These are phyloP conservation scores for Hypoxylon sp. DNA, from an alignment of 2,329 filamentous ascomycete species.

Conservation along the genomic window DNA sequence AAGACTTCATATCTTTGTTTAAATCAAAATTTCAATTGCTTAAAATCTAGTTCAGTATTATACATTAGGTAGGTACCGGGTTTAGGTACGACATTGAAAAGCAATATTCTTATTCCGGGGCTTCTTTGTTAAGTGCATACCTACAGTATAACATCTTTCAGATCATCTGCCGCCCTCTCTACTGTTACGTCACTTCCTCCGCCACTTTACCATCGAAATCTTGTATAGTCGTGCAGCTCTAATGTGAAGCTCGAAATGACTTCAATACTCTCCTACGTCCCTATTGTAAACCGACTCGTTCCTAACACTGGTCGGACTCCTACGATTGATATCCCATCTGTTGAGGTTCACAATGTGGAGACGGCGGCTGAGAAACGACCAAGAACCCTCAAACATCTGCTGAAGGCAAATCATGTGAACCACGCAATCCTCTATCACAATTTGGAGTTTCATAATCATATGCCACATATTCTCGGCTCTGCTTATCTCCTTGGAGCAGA, in stretches of 20 bases:
- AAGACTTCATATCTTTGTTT: background rate
- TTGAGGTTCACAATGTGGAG: slow-evolving; percentile 85
- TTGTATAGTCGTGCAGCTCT: slow-evolving; percentile 23
- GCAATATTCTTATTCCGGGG: slow-evolving; percentile 3
- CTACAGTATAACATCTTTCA: slow-evolving; percentile 12
- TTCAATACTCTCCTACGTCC: slow-evolving; percentile 61
- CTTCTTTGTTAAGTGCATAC: slow-evolving; percentile 28
- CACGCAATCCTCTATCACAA: slow-evolving; percentile 86
- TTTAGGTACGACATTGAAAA: background rate
- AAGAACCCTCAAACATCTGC: slow-evolving; percentile 87
- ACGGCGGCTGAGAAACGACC: slow-evolving; percentile 82
- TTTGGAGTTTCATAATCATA: slow-evolving; percentile 84
- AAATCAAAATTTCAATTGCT: background rate
- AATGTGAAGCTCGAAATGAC: slow-evolving; percentile 49
- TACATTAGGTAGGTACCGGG: too few species aligned
- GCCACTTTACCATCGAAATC: slow-evolving; percentile 14
- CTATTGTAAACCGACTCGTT: slow-evolving; percentile 59
- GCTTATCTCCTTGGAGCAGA: slow-evolving; percentile 88
- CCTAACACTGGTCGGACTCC: slow-evolving; percentile 49
- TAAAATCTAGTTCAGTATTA: background rate
- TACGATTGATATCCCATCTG: slow-evolving; percentile 73
- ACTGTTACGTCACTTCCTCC: slow-evolving; percentile 42
- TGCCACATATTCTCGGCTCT: slow-evolving; percentile 84
- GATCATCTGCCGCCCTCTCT: slow-evolving; percentile 12
- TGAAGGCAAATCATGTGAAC: slow-evolving; percentile 93